Conservation (phyloP, 2,329 filamentous ascomycete genomes). For the Cadophora sp. region DNA sequence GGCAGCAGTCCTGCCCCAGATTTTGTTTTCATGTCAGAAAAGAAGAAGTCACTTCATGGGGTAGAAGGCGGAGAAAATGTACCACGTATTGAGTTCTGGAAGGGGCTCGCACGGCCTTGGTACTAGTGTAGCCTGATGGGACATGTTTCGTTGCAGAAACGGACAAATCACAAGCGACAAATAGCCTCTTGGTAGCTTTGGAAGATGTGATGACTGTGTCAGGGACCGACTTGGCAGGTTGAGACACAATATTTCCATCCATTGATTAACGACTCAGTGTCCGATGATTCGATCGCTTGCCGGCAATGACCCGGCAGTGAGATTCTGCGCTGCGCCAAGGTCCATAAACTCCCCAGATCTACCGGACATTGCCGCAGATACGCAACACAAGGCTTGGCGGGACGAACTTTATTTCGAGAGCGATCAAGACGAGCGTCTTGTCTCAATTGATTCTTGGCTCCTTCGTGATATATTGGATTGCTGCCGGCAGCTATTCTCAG, state of each 20-base stretch:
- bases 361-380: conserved; percentile 1
- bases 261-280: not conserved
- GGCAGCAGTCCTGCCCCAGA: not conserved
- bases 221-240: not conserved
- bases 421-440: not conserved
- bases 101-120: conserved; percentile 10
- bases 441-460: not conserved
- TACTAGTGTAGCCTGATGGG: not conserved
- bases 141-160: conserved; percentile 16
- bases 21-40: not conserved
- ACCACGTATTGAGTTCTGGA: not conserved
- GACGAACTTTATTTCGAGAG: not conserved
- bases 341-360: conserved; percentile 12
- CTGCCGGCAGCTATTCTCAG: not conserved
- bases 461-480: not conserved
- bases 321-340: not conserved
- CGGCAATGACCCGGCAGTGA: conserved; percentile 10
- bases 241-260: not conserved
- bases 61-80: conserved; percentile 7
- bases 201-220: not conserved
- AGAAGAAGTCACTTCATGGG: not conserved
- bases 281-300: conserved; percentile 7
- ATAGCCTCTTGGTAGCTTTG: not conserved
- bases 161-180: not conserved
- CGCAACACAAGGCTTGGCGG: conserved; percentile 3